Conservation (phyloP, 805 yeast species). For the Cyberlindnera saturnus region DNA sequence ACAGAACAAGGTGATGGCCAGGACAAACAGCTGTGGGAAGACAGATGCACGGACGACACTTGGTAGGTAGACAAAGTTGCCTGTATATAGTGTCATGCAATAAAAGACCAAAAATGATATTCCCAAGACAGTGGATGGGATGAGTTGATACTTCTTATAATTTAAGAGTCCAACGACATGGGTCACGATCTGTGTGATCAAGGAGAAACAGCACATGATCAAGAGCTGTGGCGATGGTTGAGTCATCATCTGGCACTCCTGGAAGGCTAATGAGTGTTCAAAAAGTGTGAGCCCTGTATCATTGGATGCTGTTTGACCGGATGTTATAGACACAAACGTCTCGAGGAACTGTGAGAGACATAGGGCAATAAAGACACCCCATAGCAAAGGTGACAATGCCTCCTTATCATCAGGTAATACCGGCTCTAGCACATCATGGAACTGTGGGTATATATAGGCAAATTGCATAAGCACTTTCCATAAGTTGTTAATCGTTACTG, state of each 20-base stretch:
- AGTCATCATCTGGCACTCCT: slow-evolving; percentile 51
- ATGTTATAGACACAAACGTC: slow-evolving; percentile 53
- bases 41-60: slow-evolving; percentile 50
- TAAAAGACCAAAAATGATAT: slow-evolving; percentile 43
- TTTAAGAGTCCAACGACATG: slow-evolving; percentile 59
- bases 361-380: slow-evolving; percentile 55
- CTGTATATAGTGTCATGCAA: slow-evolving; percentile 32
- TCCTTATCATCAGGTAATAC: slow-evolving; percentile 2
- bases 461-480: slow-evolving; percentile 20
- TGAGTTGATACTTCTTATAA: slow-evolving; percentile 47
- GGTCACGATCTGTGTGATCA: slow-evolving; percentile 51
- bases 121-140: slow-evolving; percentile 60
- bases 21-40: slow-evolving; percentile 58
- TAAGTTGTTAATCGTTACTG: slow-evolving; percentile 24
- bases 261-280: slow-evolving; percentile 72
- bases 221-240: slow-evolving; percentile 50
- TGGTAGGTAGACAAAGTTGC: slow-evolving; percentile 45
- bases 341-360: slow-evolving; percentile 62
- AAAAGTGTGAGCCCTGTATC: slow-evolving; percentile 69
- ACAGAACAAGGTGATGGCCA: slow-evolving; percentile 46
- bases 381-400: slow-evolving; percentile 36
- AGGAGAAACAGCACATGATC: slow-evolving; percentile 47
- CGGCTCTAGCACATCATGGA: slow-evolving; percentile 1
- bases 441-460: slow-evolving; percentile 2
- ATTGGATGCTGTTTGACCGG: slow-evolving; percentile 49